Base-by-base conservation (phyloP, 2,329 filamentous ascomycete species). In the Mollisiaceae sp. region DNA sequence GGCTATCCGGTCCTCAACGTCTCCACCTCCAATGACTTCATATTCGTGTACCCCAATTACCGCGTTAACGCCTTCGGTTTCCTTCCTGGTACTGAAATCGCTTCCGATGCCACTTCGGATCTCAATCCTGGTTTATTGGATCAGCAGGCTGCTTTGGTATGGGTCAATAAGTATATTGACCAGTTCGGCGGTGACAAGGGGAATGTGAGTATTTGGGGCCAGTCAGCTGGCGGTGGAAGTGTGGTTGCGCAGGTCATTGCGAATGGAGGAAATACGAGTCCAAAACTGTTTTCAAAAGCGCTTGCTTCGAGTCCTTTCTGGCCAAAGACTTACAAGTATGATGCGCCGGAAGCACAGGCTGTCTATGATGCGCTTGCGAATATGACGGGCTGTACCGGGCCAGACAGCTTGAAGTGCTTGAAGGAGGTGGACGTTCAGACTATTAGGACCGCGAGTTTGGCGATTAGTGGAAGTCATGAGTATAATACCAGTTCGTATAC, bases 21-120 rank as follows among this genome's bases (percentile, higher is more conserved):
- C 3, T 84, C 82, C 32, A 69, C 72, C 1, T 65, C 74, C 4
- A 85, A 84, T 65, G 65, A 76, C 24, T 77, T 91, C 61, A 78
- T 91, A 24, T 85, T 81, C 61, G 82, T 89, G 50, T 85, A 82
- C 74, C 83, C 89, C 72, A 86, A 85, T 76, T 87, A 91, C 75
- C 83, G 90, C 4, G 83, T 91, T 36, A 87, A 87, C 8, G 84
- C 86, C 1, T 80, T 92, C 72, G 91, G 91, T 0, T 93, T 94
- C 77, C 76, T 92, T 35, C 83, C 86, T 11, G 88, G 86, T 0
- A 75, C 76, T 11, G 71, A 85, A 62, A 81, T 86, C 15, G 79
- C 81, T 9, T 81, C 80, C 22, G 82, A 82, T 43, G 85, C 84
- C 0, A 73, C 84, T 36, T 78, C 88, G 43, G 83, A 80, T 20